These are phyloP conservation scores for Coffea humblotiana DNA, from an alignment of 305 asterid genomes.

Conservation along the genomic window DNA sequence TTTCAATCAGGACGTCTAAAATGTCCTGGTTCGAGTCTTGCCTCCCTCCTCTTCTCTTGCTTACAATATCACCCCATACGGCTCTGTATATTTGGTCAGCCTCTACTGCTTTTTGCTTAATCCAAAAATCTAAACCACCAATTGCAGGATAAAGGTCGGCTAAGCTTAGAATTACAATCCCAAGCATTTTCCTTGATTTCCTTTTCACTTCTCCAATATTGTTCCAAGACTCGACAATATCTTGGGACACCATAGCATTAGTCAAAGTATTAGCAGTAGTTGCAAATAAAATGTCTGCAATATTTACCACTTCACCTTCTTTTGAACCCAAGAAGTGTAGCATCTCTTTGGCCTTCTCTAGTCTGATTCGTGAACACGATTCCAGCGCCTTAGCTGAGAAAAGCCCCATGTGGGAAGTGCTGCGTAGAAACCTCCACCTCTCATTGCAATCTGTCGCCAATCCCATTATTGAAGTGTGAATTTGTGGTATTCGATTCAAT, in stretches of 20 bases:
- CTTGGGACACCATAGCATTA: constrained; percentile 6
- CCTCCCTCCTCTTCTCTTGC: not conserved
- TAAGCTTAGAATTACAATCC: not conserved
- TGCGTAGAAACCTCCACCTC: constrained; percentile 10
- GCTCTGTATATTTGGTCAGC: not conserved
- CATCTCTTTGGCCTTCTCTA: not conserved
- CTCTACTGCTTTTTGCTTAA: not conserved
- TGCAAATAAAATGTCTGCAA: not conserved
- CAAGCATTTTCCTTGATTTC: not conserved
- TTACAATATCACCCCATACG: not conserved
- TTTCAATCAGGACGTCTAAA: constrained; percentile 2
- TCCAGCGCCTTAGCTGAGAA: constrained; percentile 13
- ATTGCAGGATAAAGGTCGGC: constrained; percentile 2
- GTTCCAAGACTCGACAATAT: not conserved
- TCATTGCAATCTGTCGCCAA: not conserved
- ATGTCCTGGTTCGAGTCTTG: not conserved
- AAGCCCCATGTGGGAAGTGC: not conserved
- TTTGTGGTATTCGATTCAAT: not conserved
- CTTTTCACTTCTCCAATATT: not conserved
- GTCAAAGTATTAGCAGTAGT: not conserved
- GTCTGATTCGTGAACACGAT: not conserved
- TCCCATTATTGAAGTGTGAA: not conserved
- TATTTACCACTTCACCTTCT: not conserved
- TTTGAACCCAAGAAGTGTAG: not conserved
- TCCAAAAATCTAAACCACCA: not conserved